Evolutionary conservation across 2,329 filamentous ascomycete genomes (phyloP).

Genomic region (Fusarium nanum): DNA sequence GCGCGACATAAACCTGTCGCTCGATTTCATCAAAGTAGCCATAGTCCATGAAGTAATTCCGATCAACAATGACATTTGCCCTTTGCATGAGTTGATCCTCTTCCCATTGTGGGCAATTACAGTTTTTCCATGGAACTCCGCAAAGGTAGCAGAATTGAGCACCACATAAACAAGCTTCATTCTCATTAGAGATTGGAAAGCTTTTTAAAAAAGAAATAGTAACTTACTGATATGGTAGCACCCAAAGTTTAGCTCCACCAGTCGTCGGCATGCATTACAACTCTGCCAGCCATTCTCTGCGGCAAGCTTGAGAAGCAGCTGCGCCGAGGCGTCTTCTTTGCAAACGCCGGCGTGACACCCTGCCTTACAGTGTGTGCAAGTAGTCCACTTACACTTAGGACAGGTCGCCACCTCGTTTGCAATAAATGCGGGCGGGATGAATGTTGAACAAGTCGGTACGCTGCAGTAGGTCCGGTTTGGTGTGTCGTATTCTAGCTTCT

Average conservation of each 20-base stretch:
- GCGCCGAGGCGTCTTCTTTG: conserved; percentile 54
- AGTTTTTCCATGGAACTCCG: conserved; percentile 56
- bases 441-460: conserved; percentile 56
- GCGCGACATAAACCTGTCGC: not conserved
- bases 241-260: conserved; percentile 62
- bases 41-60: conserved; percentile 10
- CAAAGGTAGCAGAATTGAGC: conserved; percentile 64
- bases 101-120: conserved; percentile 53
- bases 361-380: conserved; percentile 64
- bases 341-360: conserved; percentile 60
- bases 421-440: conserved; percentile 56
- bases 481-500: conserved; percentile 62
- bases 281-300: conserved; percentile 60
- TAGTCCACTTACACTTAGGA: conserved; percentile 54
- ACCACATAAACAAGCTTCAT: conserved; percentile 57
- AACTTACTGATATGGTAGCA: conserved; percentile 68
- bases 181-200: not conserved
- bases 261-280: conserved; percentile 57
- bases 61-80: conserved; percentile 49
- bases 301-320: conserved; percentile 57
- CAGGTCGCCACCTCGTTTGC: conserved; percentile 55
- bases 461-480: conserved; percentile 64
- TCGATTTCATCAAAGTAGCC: not conserved
- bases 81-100: conserved; percentile 51
- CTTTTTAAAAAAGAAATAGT: not conserved